These are phyloP conservation scores for Neurospora terricola DNA, from an alignment of 495 filamentous ascomycete species.

Conservation along the genomic window DNA sequence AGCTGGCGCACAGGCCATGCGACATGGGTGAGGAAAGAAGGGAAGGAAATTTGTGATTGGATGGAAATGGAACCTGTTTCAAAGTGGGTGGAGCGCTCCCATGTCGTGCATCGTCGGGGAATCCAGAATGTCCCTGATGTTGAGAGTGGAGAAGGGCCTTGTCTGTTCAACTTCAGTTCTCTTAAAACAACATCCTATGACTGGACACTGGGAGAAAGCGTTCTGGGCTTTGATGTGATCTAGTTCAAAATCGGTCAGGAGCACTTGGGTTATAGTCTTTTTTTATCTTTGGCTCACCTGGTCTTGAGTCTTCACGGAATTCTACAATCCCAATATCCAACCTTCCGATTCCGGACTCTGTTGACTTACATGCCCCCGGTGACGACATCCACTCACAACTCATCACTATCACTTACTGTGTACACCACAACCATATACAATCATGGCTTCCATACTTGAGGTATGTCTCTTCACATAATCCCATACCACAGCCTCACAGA, in stretches of 20 bases:
- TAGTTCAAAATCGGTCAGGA: background rate
- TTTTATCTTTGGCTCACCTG: no score
- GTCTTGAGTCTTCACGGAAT: background rate
- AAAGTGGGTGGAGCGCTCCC: background rate
- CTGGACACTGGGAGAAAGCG: background rate
- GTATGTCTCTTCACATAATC: constrained; percentile 2
- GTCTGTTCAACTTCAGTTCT: background rate
- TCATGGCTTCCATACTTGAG: constrained; percentile 21
- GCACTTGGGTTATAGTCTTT: background rate
- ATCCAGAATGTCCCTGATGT: background rate
- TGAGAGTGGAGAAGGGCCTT: background rate
- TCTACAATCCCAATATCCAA: background rate
- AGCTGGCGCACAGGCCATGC: background rate
- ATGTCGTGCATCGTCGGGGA: background rate
- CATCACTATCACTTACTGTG: background rate
- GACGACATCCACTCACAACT: background rate
- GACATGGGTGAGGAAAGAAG: background rate
- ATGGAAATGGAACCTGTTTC: background rate
- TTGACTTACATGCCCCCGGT: background rate
- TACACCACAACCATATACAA: background rate
- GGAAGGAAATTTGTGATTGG: background rate
- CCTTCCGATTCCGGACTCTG: background rate
- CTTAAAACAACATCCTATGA: background rate
- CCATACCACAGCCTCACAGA: background rate
- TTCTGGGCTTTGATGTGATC: background rate